A percentile compares a stretch with the other conserved stretches of the same genome.
These are phyloP conservation scores for Perkinsus marinus DNA, from an alignment of 169 alveolate genomes.

Conservation along the genomic window DNA sequence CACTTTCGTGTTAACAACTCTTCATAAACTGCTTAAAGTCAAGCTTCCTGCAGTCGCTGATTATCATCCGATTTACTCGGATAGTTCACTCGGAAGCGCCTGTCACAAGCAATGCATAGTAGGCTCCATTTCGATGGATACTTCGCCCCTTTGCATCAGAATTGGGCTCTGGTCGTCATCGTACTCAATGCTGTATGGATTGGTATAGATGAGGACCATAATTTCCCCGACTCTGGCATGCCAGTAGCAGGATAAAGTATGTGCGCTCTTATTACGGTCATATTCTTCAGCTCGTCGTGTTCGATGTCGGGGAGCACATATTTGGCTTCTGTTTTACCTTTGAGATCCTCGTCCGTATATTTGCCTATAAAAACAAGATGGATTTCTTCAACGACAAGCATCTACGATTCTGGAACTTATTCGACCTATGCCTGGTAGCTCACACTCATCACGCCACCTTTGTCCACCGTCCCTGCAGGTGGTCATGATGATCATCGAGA, in stretches of 20 bases:
- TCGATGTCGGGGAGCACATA: not conserved
- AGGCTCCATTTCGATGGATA: too few species aligned
- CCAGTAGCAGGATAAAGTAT: not conserved
- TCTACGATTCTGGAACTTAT: not conserved
- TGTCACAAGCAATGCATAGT: too few species aligned
- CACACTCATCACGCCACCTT: not conserved
- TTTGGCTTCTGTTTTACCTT: not conserved
- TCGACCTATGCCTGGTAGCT: conserved; percentile 1
- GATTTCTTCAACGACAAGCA: conserved; percentile 3
- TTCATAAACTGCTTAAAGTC: too few species aligned
- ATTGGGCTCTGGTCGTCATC: not conserved
- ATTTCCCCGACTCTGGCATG: not conserved
- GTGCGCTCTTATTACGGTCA: too few species aligned
- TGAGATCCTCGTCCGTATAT: not conserved
- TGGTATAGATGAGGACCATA: not conserved
- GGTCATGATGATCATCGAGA: conserved; percentile 2
- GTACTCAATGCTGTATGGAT: conserved; percentile 7
- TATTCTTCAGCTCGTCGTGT: not conserved
- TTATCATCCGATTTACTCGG: too few species aligned
- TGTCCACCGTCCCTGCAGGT: not conserved
- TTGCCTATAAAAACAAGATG: not conserved
- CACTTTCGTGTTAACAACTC: too few species aligned
- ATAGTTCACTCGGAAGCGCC: too few species aligned
- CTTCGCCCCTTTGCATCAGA: not conserved
- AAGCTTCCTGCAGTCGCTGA: too few species aligned